Evolutionary conservation across 2,329 filamentous ascomycete species (phyloP).

Genomic region (Venturia nashicola): DNA sequence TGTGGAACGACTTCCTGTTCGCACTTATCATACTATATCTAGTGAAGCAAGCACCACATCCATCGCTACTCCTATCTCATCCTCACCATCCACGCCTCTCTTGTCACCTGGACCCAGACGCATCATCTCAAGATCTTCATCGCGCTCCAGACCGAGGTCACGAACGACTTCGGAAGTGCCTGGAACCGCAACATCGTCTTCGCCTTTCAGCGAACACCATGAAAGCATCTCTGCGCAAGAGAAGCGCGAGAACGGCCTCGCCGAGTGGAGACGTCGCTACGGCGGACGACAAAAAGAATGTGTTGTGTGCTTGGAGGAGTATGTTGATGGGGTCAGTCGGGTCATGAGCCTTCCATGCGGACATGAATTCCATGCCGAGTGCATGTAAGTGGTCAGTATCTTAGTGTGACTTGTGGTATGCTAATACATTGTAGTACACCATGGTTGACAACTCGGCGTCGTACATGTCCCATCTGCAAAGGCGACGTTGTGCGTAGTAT

Average conservation of each 20-base stretch:
- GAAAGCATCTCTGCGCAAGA: slow-evolving; percentile 30
- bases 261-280: slow-evolving; percentile 45
- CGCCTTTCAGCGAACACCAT: slow-evolving; percentile 12
- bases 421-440: slow-evolving; percentile 54
- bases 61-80: slow-evolving; percentile 49
- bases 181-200: slow-evolving; percentile 20
- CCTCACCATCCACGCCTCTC: slow-evolving; percentile 68
- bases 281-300: slow-evolving; percentile 67
- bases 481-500: slow-evolving; percentile 68
- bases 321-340: slow-evolving; percentile 81
- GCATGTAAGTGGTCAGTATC: slow-evolving; percentile 66
- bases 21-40: slow-evolving; percentile 82
- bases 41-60: slow-evolving; percentile 45
- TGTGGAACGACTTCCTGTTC: slow-evolving; percentile 85
- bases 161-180: slow-evolving; percentile 50
- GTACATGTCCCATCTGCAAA: slow-evolving; percentile 98
- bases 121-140: slow-evolving; percentile 24
- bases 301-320: slow-evolving; percentile 93
- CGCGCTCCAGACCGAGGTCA: slow-evolving; percentile 55
- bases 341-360: slow-evolving; percentile 97
- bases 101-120: slow-evolving; percentile 39
- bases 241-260: slow-evolving; percentile 37
- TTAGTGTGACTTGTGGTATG: not conserved
- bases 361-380: slow-evolving; percentile 94
- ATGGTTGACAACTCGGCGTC: slow-evolving; percentile 86